Conservation (phyloP, 139 green algal species). For the Nannochloris sp. region DNA sequence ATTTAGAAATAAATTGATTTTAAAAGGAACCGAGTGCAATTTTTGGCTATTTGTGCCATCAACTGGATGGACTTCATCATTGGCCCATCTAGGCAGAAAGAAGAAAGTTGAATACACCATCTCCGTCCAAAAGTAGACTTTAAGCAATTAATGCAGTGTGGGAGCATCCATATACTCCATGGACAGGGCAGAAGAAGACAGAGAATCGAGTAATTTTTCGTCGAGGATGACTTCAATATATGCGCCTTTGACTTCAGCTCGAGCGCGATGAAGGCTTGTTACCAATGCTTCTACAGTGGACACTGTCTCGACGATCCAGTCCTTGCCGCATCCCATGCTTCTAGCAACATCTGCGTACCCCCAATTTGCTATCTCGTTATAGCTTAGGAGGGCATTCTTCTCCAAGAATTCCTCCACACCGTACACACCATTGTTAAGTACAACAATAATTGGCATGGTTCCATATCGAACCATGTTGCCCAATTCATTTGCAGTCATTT, state of each 20-base stretch:
- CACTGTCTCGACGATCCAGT: background rate
- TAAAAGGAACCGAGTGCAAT: no score
- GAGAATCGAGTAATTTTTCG: background rate
- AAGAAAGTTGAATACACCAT: no score
- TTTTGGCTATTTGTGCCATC: no score
- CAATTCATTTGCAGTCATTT: constrained; percentile 8
- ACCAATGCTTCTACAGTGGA: background rate
- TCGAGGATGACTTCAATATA: constrained; percentile 11
- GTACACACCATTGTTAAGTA: constrained; percentile 5
- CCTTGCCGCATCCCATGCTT: background rate
- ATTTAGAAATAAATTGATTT: no score
- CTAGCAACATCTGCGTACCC: constrained; percentile 1
- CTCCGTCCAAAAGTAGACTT: no score
- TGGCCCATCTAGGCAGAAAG: no score
- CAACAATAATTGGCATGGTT: background rate
- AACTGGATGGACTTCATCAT: no score
- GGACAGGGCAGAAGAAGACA: constrained; percentile 1
- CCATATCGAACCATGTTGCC: constrained; percentile 2
- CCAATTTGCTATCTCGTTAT: constrained; percentile 3
- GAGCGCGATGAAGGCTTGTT: background rate
- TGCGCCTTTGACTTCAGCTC: background rate
- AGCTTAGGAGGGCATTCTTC: background rate
- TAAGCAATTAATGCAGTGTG: no score
- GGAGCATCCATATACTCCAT: constrained; percentile 1
- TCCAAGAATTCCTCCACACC: constrained; percentile 10